Evolutionary conservation across 2,329 filamentous ascomycete genomes (phyloP).

Genomic region (Xylogone sp.): DNA sequence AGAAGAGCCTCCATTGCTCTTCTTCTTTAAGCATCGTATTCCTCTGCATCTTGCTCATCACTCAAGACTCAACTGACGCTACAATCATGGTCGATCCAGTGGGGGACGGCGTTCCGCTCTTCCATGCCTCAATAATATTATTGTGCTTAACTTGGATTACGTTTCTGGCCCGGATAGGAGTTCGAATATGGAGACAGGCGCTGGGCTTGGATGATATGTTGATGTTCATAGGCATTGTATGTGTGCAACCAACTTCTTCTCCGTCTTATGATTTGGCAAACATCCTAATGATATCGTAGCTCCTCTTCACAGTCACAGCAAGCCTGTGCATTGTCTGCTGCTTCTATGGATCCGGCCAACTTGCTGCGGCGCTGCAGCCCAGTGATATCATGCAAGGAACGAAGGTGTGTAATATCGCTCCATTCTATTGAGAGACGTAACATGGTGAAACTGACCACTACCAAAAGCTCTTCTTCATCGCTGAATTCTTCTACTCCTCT

Average conservation of each 20-base stretch:
- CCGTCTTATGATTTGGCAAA: neutral
- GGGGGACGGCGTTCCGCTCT: constrained; percentile 22
- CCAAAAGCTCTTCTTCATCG: constrained; percentile 31
- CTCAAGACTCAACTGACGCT: constrained; percentile 1
- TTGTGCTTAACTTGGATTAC: constrained; percentile 20
- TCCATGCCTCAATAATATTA: constrained; percentile 21
- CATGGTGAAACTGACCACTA: constrained; percentile 5
- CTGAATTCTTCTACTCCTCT: constrained; percentile 35
- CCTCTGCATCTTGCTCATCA: constrained; percentile 1
- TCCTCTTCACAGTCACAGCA: constrained; percentile 23
- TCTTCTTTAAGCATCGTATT: neutral
- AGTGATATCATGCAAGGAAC: constrained; percentile 15
- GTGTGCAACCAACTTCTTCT: constrained; percentile 6
- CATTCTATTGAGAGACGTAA: neutral
- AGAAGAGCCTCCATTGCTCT: constrained; percentile 1
- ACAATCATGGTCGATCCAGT: constrained; percentile 19
- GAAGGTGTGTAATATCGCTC: constrained; percentile 13
- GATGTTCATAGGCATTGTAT: constrained; percentile 24
- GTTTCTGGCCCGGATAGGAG: constrained; percentile 15
- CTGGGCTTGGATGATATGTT: constrained; percentile 23
- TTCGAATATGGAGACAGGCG: constrained; percentile 22
- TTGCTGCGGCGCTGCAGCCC: constrained; percentile 9
- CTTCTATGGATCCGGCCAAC: constrained; percentile 25
- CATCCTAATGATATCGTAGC: constrained; percentile 12
- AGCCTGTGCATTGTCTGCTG: constrained; percentile 23